These are phyloP conservation scores for Talaromyces sp. DNA, from an alignment of 2,329 filamentous ascomycete genomes.

Conservation along the genomic window DNA sequence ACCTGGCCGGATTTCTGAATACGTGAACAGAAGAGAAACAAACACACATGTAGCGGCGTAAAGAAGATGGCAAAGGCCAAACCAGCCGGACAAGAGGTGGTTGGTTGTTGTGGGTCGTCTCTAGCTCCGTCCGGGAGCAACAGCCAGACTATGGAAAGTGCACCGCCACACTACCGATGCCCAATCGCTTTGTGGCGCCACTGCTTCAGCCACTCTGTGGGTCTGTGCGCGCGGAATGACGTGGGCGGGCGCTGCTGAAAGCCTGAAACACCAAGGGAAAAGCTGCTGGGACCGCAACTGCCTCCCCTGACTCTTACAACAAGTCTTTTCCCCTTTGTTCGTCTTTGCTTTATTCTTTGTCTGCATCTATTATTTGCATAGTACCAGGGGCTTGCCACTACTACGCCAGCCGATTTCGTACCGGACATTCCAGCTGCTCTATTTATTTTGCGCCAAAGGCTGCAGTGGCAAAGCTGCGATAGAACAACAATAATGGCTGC, in stretches of 20 bases:
- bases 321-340: neutral
- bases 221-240: constrained; percentile 9
- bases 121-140: neutral
- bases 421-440: neutral
- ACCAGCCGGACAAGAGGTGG: neutral
- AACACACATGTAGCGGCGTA: neutral
- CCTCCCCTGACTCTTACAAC: neutral
- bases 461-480: neutral
- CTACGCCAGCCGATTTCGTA: neutral
- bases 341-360: neutral
- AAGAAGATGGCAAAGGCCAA: neutral
- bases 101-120: neutral
- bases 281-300: neutral
- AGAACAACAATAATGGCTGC: constrained; percentile 18
- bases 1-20: neutral
- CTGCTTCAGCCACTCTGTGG: neutral
- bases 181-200: neutral
- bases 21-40: neutral
- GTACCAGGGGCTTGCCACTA: neutral
- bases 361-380: neutral
- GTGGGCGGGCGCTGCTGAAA: neutral
- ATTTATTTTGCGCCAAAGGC: neutral
- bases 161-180: constrained; percentile 1
- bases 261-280: neutral
- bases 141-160: constrained; percentile 1